Base-by-base conservation (phyloP, 2,329 filamentous ascomycete species). In the Phyllosticta capitalensis region DNA sequence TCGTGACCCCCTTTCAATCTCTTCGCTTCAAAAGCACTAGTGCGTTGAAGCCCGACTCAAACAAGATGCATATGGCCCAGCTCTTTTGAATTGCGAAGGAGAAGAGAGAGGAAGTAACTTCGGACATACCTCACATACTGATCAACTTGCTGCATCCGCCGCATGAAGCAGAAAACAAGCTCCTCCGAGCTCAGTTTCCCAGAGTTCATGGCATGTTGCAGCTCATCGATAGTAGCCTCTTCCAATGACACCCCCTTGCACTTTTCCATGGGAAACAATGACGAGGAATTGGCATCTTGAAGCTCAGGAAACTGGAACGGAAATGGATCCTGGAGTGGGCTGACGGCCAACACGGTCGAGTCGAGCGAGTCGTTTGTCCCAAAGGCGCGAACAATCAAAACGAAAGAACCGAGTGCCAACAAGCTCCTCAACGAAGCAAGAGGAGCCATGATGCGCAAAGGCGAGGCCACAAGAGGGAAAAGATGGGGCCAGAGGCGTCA, bases 181-280 rank as follows among this genome's bases (percentile, higher is more conserved):
- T 65, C 22, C 38, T 59, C 54, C 17, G 52, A 81, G 0, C 81
- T 86, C 61, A 89, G 71, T 10, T 67, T 74, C 4, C 82, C 81
- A n/a, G 71, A 70, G 6, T 65, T 65, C 77, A 89, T 78, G 28
- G 80, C 79, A 4, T 71, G 66, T 65, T 89, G 86, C 65, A 91
- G 79, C 61, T 86, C 73, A 63, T 88, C 84, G 62, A 90, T 86
- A 6, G 82, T 85, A 17, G 85, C 85, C 68, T 90, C 87, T 70
- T 88, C 84, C 17, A 90, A 75, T 54, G 76, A 73, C 64, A 88
- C 78, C 9, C 79, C 80, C 59, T 80, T 72, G 69, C 87, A 90
- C 12, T 68, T 69, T 0, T 75, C 77, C 85, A 89, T 87, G 2
- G 83, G 81, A 65, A 89, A 89, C 30, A 79, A 63, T 2, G 63